Percentiles rank a stretch among this genome's conserved stretches.
Evolutionary conservation across 75 land plant species (phyloP).

Genomic region (Picea glauca): DNA sequence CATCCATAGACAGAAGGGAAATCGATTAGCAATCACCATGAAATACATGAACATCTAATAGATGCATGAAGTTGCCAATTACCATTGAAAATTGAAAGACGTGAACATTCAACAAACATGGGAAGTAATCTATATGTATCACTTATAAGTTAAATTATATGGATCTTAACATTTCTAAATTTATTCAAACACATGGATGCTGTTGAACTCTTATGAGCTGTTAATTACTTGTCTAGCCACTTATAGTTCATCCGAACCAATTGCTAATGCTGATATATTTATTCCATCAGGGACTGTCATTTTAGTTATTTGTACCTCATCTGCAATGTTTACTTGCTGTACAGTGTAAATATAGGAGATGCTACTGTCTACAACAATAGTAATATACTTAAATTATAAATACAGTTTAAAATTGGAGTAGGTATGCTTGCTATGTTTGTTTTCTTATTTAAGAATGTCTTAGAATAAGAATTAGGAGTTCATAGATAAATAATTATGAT

Average conservation of each 20-base stretch:
- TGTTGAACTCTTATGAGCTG: background rate
- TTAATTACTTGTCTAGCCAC: background rate
- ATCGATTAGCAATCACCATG: background rate
- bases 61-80: background rate
- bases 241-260: background rate
- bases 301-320: background rate
- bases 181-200: background rate
- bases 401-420: background rate
- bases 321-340: background rate
- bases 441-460: background rate
- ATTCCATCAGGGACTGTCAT: background rate
- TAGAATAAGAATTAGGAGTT: background rate
- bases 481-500: background rate
- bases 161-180: background rate
- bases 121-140: background rate
- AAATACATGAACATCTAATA: background rate
- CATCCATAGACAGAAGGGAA: background rate
- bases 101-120: background rate
- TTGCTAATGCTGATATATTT: background rate
- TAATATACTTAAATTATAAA: background rate
- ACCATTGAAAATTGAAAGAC: background rate
- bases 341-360: background rate
- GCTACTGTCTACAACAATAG: slow-evolving; percentile 1
- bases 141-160: background rate
- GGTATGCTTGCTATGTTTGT: background rate